These are phyloP conservation scores for Zygosaccharomyces bailii DNA, from an alignment of 805 yeast species.

Conservation along the genomic window DNA sequence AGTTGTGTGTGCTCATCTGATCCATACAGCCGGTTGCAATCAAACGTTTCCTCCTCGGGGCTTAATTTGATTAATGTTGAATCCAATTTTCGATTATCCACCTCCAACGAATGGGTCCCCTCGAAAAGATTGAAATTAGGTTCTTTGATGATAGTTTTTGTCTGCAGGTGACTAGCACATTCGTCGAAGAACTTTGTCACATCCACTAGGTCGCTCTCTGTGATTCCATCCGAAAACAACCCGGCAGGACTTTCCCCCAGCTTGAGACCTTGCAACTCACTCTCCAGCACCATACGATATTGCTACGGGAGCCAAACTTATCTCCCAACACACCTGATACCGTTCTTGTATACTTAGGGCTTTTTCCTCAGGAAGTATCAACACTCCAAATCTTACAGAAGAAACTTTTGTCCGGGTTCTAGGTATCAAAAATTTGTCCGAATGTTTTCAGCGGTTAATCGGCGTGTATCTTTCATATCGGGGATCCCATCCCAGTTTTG, in stretches of 20 bases:
- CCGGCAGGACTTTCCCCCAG: conserved; percentile 11
- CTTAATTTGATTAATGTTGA: conserved; percentile 60
- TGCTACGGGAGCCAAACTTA: neutral
- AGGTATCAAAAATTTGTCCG: no score
- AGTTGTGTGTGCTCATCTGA: conserved; percentile 33
- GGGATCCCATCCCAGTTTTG: no score
- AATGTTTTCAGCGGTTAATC: conserved; percentile 1
- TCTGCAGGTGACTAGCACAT: conserved; percentile 39
- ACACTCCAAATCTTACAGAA: neutral
- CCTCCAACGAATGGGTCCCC: conserved; percentile 86
- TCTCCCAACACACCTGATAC: neutral
- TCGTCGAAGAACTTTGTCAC: conserved; percentile 52
- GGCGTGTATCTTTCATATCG: neutral
- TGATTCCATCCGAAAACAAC: conserved; percentile 12
- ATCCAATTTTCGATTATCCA: conserved; percentile 68
- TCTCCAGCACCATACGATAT: conserved; percentile 4
- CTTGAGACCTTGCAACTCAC: conserved; percentile 4
- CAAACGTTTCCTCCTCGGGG: conserved; percentile 45
- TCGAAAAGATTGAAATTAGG: conserved; percentile 65
- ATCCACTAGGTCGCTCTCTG: conserved; percentile 39
- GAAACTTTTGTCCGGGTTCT: neutral
- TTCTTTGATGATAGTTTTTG: conserved; percentile 57
- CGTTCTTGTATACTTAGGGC: neutral
- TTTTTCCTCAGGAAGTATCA: no score
- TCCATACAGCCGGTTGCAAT: conserved; percentile 34